Base-by-base conservation (phyloP, 441 rosid species). In the Macaranga tanarius region DNA sequence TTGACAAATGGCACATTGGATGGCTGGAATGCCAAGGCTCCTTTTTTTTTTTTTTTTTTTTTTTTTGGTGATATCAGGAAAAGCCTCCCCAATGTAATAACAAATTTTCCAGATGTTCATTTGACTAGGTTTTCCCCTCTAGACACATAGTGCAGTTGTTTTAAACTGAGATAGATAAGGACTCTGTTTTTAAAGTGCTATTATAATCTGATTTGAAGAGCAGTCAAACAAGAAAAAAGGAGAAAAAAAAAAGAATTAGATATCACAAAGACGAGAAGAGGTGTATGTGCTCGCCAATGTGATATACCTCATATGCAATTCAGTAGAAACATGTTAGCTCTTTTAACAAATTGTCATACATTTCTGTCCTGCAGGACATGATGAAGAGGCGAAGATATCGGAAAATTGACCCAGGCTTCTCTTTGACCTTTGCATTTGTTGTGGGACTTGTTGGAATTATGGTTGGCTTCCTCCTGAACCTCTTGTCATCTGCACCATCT, bases 401-500 rank as follows among this genome's bases (percentile, higher is more conserved):
- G 65, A 88, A 87, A 81, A 81, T 71, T n/a, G 81, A 77, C 45
- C 63, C 72, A 4, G 97, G 97, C 63, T 86, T 95, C 84, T 90
- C 99, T 51, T 60, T 95, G 63, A 89, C 73, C 61, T 90, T 92
- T 52, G 97, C 98, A n/a, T 84, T 86, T 22, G 62, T 91, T 48
- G 97, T 92, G 72, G 98, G 90, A 72, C 84, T 92, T 48, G 83
- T 92, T 16, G 97, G 99, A 40, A 83, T 95, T 66, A 75, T 88
- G 87, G 83, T 82, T 20, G 98, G 99, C 22, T 86, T 90, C 75
- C 83, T 92, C 74, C 78, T 92, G 86, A 91, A 92, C 78, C 81
- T 88, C 57, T 75, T 88, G 7, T 65, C 89, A 75, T 85, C 97
- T 70, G 90, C 97, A 15, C 87, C 72, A 38, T n/a, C 80, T 10